A percentile compares a stretch with the other conserved stretches of the same genome.
These are phyloP conservation scores for Monilinia polystroma DNA, from an alignment of 2,329 filamentous ascomycete genomes.

Conservation along the genomic window DNA sequence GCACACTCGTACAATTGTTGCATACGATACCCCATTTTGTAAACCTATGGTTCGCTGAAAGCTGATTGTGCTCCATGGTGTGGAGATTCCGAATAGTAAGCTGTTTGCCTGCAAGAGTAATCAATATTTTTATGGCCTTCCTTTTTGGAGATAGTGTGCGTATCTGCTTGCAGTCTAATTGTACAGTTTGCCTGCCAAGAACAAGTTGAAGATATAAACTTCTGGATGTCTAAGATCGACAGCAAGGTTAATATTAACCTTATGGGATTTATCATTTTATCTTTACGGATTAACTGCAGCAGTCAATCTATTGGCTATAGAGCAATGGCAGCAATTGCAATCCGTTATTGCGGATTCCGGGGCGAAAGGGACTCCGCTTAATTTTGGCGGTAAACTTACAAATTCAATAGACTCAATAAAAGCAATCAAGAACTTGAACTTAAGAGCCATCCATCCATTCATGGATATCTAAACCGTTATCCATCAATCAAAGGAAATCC, in stretches of 20 bases:
- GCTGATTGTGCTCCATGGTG: conserved; percentile 6
- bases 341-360: not conserved
- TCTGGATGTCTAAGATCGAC: not conserved
- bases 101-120: conserved; percentile 2
- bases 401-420: not conserved
- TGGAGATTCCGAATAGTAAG: conserved; percentile 6
- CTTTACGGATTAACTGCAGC: not conserved
- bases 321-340: not conserved
- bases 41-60: conserved; percentile 15
- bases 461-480: not conserved
- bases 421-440: not conserved
- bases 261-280: not conserved
- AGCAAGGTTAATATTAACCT: not conserved
- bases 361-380: not conserved
- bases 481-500: not conserved
- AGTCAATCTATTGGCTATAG: not conserved
- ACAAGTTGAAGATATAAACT: conserved; percentile 7
- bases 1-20: conserved; percentile 11
- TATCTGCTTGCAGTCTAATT: not conserved
- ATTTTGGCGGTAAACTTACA: not conserved
- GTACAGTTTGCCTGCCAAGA: not conserved
- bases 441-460: not conserved
- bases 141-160: not conserved
- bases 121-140: not conserved
- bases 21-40: not conserved